Evolutionary conservation across 2,329 filamentous ascomycete species (phyloP).

Genomic region (Talaromyces sp.): DNA sequence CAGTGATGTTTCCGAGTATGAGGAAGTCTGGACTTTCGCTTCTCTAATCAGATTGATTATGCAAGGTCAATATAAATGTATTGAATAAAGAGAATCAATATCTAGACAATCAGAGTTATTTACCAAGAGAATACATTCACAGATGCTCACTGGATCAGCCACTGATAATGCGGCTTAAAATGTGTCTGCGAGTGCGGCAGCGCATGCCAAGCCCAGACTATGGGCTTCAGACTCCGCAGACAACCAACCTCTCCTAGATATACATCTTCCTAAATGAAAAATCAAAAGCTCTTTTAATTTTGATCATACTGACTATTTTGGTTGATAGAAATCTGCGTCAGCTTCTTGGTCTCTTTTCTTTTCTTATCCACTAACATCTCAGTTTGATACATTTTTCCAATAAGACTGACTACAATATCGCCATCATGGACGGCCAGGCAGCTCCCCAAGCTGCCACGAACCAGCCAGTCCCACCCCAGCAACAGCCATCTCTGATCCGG

Average conservation of each 20-base stretch:
- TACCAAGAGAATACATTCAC: not conserved
- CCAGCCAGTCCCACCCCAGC: conserved; percentile 30
- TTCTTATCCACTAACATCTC: too few species aligned
- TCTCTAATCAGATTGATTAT: too few species aligned
- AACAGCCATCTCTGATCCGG: conserved; percentile 45
- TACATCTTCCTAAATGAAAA: not conserved
- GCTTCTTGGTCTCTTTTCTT: not conserved
- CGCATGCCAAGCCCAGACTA: conserved; percentile 7
- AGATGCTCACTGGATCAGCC: not conserved
- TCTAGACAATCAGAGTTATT: not conserved
- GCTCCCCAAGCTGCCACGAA: conserved; percentile 19
- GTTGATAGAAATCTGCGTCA: not conserved
- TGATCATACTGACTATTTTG: not conserved
- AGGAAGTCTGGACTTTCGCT: too few species aligned
- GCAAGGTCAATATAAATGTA: too few species aligned
- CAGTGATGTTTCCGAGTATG: too few species aligned
- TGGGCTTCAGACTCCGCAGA: not conserved
- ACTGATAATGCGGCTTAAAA: not conserved
- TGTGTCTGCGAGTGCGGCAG: not conserved
- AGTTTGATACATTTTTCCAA: not conserved
- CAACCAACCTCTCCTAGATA: not conserved
- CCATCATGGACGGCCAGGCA: conserved; percentile 31
- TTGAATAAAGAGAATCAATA: too few species aligned
- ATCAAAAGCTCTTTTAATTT: not conserved
- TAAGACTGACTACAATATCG: too few species aligned